Conservation (phyloP, 2,329 filamentous ascomycete genomes). For the Tolypocladium guangdongense region DNA sequence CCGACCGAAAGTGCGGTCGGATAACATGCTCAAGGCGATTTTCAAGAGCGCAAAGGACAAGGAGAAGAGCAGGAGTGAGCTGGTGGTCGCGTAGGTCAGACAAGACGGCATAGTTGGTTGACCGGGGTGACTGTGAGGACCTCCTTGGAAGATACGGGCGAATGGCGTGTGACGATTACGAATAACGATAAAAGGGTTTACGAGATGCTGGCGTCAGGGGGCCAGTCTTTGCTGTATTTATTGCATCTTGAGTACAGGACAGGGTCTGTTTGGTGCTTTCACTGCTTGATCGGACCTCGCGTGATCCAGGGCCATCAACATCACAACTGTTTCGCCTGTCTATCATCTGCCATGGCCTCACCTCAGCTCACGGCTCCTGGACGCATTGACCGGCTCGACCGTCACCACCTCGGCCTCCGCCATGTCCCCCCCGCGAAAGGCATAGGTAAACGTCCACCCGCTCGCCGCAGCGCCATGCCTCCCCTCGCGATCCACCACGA, state of each 20-base stretch:
- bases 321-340: background rate
- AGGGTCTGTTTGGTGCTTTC: background rate
- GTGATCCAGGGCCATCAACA: too few relatives aligned
- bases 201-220: background rate
- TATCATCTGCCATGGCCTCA: too few relatives aligned
- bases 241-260: background rate
- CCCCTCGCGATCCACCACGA: slow-evolving; percentile 37
- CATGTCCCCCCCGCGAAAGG: slow-evolving; percentile 38
- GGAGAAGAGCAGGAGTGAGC: slow-evolving; percentile 24
- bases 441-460: slow-evolving; percentile 44
- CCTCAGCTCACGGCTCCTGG: background rate
- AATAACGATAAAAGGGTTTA: background rate
- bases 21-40: slow-evolving; percentile 46
- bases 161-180: background rate
- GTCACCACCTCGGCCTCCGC: slow-evolving; percentile 30
- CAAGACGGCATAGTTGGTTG: too few relatives aligned
- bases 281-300: too few relatives aligned
- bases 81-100: slow-evolving; percentile 15
- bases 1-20: slow-evolving; percentile 34
- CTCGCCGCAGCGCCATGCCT: slow-evolving; percentile 39
- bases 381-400: slow-evolving; percentile 15
- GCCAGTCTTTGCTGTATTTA: background rate
- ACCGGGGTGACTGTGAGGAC: background rate
- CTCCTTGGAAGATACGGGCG: background rate
- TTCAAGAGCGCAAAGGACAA: slow-evolving; percentile 46